phyloP scores from a whole-genome alignment of 192 early-diverging fungal species.

The Funneliformis mosseae region DNA sequence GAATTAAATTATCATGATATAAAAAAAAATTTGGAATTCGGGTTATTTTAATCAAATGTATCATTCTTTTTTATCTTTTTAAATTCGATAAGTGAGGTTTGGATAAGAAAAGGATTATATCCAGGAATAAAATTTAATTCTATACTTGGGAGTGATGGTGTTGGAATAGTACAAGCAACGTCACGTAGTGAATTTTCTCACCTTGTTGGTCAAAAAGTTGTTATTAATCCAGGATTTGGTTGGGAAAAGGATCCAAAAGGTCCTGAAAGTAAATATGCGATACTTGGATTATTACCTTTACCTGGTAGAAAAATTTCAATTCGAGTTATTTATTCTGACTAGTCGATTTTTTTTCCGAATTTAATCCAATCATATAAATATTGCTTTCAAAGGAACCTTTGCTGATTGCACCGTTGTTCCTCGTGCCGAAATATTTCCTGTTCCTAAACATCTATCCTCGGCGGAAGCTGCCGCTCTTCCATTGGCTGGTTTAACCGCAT shows the following conservation, averaged over 20 bases:
- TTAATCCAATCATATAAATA: no score
- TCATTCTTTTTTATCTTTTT: no score
- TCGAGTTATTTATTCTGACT: conserved; percentile 16
- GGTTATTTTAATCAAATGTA: no score
- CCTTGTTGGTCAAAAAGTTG: conserved; percentile 43
- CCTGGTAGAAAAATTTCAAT: conserved; percentile 56
- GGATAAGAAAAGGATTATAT: conserved; percentile 56
- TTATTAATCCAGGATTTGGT: conserved; percentile 56
- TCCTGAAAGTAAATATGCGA: conserved; percentile 55
- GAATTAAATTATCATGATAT: neutral
- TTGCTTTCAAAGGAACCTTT: neutral
- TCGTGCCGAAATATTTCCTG: conserved; percentile 44
- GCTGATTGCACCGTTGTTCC: neutral
- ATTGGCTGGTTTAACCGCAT: conserved; percentile 65
- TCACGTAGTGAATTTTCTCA: conserved; percentile 35
- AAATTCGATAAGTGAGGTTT: conserved; percentile 29
- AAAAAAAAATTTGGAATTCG: no score
- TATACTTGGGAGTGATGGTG: conserved; percentile 59
- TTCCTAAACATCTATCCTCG: conserved; percentile 60
- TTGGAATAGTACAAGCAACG: conserved; percentile 50
- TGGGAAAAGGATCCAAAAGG: conserved; percentile 56
- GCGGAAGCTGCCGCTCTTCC: conserved; percentile 70
- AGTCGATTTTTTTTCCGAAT: no score
- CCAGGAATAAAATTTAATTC: conserved; percentile 56
- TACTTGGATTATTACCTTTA: conserved; percentile 61